A percentile compares a stretch with the other conserved stretches of the same genome.
Conservation (phyloP, 805 yeast species). For the Ogataea haglerorum region DNA sequence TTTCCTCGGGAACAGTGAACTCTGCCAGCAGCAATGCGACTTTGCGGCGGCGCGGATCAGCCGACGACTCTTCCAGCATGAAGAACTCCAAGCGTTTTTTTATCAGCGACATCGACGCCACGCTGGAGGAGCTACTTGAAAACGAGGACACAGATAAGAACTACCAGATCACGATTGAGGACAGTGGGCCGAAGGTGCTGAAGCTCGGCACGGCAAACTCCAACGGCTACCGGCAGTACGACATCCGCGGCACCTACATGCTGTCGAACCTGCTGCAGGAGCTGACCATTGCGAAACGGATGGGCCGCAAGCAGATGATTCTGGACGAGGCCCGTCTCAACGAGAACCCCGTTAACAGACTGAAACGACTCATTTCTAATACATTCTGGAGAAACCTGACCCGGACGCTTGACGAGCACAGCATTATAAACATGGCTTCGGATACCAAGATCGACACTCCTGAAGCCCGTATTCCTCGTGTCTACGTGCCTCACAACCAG, state of each 20-base stretch:
- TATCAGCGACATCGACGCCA: constrained; percentile 70
- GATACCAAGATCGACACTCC: constrained; percentile 74
- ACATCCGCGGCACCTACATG: constrained; percentile 86
- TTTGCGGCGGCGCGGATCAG: constrained; percentile 48
- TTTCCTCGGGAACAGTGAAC: background rate
- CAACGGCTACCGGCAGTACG: constrained; percentile 69
- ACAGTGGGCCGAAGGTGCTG: constrained; percentile 79
- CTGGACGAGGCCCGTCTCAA: constrained; percentile 79
- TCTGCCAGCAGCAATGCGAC: constrained; percentile 1
- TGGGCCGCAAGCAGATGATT: constrained; percentile 74
- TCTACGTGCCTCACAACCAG: constrained; percentile 71
- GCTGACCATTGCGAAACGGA: constrained; percentile 76
- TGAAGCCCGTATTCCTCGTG: constrained; percentile 62
- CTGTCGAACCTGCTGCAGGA: constrained; percentile 83
- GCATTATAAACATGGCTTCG: constrained; percentile 64
- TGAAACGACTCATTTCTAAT: constrained; percentile 66
- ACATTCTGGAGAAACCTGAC: constrained; percentile 82
- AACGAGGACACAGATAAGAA: constrained; percentile 85
- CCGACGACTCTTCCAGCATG: constrained; percentile 43
- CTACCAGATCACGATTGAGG: constrained; percentile 82
- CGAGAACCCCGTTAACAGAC: constrained; percentile 82
- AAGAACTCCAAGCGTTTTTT: constrained; percentile 49
- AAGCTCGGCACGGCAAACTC: constrained; percentile 81
- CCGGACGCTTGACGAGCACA: constrained; percentile 59
- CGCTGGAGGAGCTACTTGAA: constrained; percentile 62